These are phyloP conservation scores for Salvia hispanica DNA, from an alignment of 257 asterid species.

Conservation along the genomic window DNA sequence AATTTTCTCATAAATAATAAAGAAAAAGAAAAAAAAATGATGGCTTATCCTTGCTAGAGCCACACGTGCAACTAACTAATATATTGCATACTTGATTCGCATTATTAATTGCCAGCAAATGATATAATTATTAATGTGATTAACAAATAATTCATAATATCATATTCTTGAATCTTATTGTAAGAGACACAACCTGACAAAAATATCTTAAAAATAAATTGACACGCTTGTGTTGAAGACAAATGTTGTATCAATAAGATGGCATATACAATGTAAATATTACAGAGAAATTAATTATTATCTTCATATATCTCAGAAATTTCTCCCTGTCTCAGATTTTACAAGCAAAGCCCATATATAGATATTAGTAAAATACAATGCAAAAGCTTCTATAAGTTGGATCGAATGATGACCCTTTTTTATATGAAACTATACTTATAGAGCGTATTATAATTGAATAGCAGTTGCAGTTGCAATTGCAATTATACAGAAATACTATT, in stretches of 20 bases:
- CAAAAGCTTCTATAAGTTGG: too few species aligned
- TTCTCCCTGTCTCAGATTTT: slow-evolving; percentile 13
- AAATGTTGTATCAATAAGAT: slow-evolving; percentile 23
- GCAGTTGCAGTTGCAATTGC: too few species aligned
- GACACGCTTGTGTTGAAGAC: slow-evolving; percentile 15
- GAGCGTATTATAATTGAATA: too few species aligned
- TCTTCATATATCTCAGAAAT: neutral
- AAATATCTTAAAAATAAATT: slow-evolving; percentile 2
- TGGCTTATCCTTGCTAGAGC: neutral
- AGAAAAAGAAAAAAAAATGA: too few species aligned
- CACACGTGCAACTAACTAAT: slow-evolving; percentile 29
- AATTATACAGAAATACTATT: too few species aligned
- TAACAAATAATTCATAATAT: slow-evolving; percentile 16
- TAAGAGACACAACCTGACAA: slow-evolving; percentile 32
- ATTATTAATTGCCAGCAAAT: slow-evolving; percentile 27
- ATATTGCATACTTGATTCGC: slow-evolving; percentile 2
- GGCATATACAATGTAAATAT: slow-evolving; percentile 11
- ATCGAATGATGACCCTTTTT: too few species aligned
- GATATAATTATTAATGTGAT: neutral
- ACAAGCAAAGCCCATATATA: slow-evolving; percentile 25
- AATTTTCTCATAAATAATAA: neutral
- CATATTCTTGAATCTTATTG: neutral
- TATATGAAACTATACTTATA: too few species aligned
- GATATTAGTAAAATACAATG: slow-evolving; percentile 11
- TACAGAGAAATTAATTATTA: neutral